These are phyloP conservation scores for Rhizophagus prolifer DNA, from an alignment of 192 early-diverging fungal species.

Conservation along the genomic window DNA sequence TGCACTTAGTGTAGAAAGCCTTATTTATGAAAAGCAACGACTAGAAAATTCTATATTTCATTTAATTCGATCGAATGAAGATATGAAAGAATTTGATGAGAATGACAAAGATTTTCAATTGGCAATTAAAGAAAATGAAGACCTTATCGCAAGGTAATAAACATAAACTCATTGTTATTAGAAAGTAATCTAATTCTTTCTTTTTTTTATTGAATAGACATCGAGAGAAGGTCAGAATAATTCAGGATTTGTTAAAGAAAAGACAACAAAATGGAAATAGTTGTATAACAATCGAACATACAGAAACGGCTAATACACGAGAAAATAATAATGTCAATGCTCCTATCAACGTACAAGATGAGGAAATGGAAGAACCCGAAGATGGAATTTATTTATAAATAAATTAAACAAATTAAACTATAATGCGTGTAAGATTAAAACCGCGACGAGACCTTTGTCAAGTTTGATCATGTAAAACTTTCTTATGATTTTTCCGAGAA, in stretches of 20 bases:
- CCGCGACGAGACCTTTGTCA: too few relatives aligned
- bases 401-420: too few relatives aligned
- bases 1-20: slow-evolving; percentile 31
- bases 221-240: slow-evolving; percentile 3
- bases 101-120: slow-evolving; percentile 38
- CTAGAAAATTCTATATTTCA: slow-evolving; percentile 45
- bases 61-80: slow-evolving; percentile 40
- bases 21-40: slow-evolving; percentile 38
- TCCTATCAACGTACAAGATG: background rate
- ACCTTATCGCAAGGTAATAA: slow-evolving; percentile 36
- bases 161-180: background rate
- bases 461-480: too few relatives aligned
- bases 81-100: slow-evolving; percentile 41
- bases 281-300: background rate
- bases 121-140: slow-evolving; percentile 40
- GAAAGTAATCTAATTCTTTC: background rate
- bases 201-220: background rate
- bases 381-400: background rate
- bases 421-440: too few relatives aligned
- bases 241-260: slow-evolving; percentile 14
- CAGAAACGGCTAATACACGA: background rate
- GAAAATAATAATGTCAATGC: background rate
- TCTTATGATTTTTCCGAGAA: too few relatives aligned
- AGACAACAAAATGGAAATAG: slow-evolving; percentile 13
- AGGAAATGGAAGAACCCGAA: background rate